phyloP scores from a whole-genome alignment of 148 eudicot genomes.

The Spergularia marina region DNA sequence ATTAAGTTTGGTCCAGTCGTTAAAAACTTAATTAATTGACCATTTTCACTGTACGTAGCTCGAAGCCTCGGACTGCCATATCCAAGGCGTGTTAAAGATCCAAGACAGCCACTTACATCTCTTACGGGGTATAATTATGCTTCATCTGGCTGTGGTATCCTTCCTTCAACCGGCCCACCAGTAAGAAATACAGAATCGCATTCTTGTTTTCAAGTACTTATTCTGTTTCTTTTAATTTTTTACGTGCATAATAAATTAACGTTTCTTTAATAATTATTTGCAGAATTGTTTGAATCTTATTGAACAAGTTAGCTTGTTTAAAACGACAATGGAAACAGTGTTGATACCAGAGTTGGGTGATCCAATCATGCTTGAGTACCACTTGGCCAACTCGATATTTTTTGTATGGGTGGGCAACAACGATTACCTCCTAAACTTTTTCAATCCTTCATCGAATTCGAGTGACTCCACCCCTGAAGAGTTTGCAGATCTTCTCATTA shows the following conservation, averaged over 20 bases:
- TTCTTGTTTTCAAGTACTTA: too few species aligned
- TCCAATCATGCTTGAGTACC: conserved; percentile 2
- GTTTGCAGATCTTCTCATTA: conserved; percentile 37
- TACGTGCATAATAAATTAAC: too few species aligned
- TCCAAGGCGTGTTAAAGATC: background rate
- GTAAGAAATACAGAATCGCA: conserved; percentile 18
- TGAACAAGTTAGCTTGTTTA: conserved; percentile 44
- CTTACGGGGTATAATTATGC: conserved; percentile 56
- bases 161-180: conserved; percentile 40
- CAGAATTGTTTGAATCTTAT: conserved; percentile 48
- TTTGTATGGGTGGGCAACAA: conserved; percentile 42
- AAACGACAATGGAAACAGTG: conserved; percentile 28
- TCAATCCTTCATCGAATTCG: conserved; percentile 1
- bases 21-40: too few species aligned
- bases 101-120: background rate
- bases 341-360: conserved; percentile 19
- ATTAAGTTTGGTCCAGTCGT: too few species aligned
- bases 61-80: conserved; percentile 45
- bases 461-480: conserved; percentile 28
- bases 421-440: conserved; percentile 47
- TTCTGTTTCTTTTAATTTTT: too few species aligned
- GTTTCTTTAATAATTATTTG: background rate
- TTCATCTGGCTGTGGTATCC: conserved; percentile 53
- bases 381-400: conserved; percentile 44
- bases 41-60: conserved; percentile 27